phyloP scores from a whole-genome alignment of 2,329 filamentous ascomycete species.

The Phaeosphaeria sp. region DNA sequence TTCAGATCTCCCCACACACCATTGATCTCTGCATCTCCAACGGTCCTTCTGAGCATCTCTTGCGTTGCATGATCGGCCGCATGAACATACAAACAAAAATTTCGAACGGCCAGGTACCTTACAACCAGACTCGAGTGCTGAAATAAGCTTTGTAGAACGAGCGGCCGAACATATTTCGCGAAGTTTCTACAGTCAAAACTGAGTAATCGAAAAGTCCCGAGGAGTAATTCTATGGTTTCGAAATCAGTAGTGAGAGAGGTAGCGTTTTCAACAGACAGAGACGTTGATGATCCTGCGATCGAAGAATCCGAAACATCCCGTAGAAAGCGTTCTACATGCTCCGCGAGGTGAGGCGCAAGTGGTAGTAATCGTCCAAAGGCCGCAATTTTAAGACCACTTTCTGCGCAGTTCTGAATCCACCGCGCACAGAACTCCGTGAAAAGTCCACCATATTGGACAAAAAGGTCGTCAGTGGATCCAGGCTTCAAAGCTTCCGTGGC shows the following conservation, averaged over 20 bases:
- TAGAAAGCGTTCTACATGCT: slow-evolving; percentile 67
- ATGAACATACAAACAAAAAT: slow-evolving; percentile 79
- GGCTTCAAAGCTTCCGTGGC: slow-evolving; percentile 61
- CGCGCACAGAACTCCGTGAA: slow-evolving; percentile 84
- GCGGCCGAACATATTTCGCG: slow-evolving; percentile 67
- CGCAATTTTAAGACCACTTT: slow-evolving; percentile 58
- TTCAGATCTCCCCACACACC: slow-evolving; percentile 76
- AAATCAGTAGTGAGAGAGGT: slow-evolving; percentile 3
- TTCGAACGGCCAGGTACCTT: slow-evolving; percentile 80
- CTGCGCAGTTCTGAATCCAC: slow-evolving; percentile 65
- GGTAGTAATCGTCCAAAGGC: slow-evolving; percentile 82
- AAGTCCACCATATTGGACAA: slow-evolving; percentile 74
- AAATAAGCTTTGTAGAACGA: slow-evolving; percentile 73
- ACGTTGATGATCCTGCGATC: slow-evolving; percentile 23
- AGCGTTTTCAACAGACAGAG: neutral
- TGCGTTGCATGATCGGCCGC: slow-evolving; percentile 82
- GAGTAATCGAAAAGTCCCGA: slow-evolving; percentile 79
- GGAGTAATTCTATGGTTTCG: slow-evolving; percentile 56
- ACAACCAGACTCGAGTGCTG: slow-evolving; percentile 64
- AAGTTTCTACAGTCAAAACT: slow-evolving; percentile 77
- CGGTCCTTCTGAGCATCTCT: slow-evolving; percentile 69
- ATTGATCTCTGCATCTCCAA: slow-evolving; percentile 67
- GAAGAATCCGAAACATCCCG: slow-evolving; percentile 38
- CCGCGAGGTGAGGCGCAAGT: slow-evolving; percentile 79
- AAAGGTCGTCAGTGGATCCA: slow-evolving; percentile 73